Base-by-base conservation (phyloP, 306 rosid genomes). In the Inga oerstediana region DNA sequence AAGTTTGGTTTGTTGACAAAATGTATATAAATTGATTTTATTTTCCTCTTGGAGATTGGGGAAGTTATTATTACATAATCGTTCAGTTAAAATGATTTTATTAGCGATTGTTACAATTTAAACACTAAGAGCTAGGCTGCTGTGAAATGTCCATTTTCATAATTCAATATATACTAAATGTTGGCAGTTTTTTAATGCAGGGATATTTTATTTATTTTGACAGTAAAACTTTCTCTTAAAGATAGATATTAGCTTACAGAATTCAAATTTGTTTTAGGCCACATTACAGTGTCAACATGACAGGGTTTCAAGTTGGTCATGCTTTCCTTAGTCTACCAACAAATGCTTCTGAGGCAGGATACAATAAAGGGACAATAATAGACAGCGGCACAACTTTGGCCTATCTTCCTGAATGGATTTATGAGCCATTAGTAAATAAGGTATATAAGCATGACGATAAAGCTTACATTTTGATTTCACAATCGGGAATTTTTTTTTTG, bases 371-470 rank as follows among this genome's bases (percentile, higher is more conserved):
- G 85, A 94, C 99, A 39, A 91, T 96, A 80, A 96, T 96, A 75
- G 99, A 96, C 87, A 96, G 97, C 65, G 98, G 99, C 72, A 96
- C 99, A 87, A 96, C 99, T 74, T 94, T 96, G 93, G 99, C 99
- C 81, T 94, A 96, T 94, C 97, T 96, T 51, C 99, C 99, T 13
- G 98, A 94, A 65, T 82, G 80, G 83, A 87, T 96, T 76, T 96
- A 96, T 80, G 87, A 80, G 80, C 97, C 99, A 34, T 89, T 96
- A 86, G 88, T 96, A 35, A 70, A 74, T 45, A 92, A 89, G 94
- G 99, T 96, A 77, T 81, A 43, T 32, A 66, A 77, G 59, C 17
- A 64, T 74, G 46, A 69, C 9, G 45, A 62, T 86, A 20, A 68
- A 52, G 39, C 49, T 83, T 61, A 52, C 52, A 20, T 85, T 62